Base-by-base conservation (phyloP, 192 early-diverging fungal genomes). In the Coemansia sp. region DNA sequence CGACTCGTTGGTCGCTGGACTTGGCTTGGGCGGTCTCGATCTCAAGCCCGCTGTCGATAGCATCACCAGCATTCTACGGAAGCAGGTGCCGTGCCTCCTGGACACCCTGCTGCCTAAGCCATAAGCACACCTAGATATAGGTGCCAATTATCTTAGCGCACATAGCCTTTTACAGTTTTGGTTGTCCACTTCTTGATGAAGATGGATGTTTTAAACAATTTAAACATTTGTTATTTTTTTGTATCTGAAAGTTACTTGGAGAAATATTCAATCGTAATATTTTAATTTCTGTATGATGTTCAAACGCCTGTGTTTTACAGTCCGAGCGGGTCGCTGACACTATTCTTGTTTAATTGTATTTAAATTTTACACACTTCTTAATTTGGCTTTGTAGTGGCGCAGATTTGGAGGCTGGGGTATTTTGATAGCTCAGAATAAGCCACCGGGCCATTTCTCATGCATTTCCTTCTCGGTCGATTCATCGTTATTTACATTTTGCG, bases 61-160 rank as follows among this genome's bases (percentile, higher is more conserved):
- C 50, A 60, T 80, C 20, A 65, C 71, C 29, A 80, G 77, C 68
- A 80, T 80, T 26, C 67, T 80, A 11, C 64, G 65, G 52, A 80
- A 80, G 71, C 77, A 80, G 68, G 68, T 80, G 48, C 77, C 77
- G 26, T 80, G 77, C 77, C 57, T 80, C 2, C 56, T 80, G 11
- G 71, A 80, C 22, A 80, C 77, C 49, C 71, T 80, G 27, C 65
- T 80, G 48, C 77, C 77, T 43, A 71, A 70, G 77, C 71, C 71
- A 41, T 80, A 69, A 66, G 22, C 20, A 52, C 50, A 52, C 20
- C 32, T 35, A 35, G 32, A 0, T 35, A 35, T 35, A 35, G 32
- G 32, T 35, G 32, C 32, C 32, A 35, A 35, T 35, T 0, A 35
- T 35, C 9, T 35, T 35, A 35, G 32, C 32, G 32, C 50, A 7